Conservation (phyloP, 2,329 filamentous ascomycete species). For the Fusarium sp. region DNA sequence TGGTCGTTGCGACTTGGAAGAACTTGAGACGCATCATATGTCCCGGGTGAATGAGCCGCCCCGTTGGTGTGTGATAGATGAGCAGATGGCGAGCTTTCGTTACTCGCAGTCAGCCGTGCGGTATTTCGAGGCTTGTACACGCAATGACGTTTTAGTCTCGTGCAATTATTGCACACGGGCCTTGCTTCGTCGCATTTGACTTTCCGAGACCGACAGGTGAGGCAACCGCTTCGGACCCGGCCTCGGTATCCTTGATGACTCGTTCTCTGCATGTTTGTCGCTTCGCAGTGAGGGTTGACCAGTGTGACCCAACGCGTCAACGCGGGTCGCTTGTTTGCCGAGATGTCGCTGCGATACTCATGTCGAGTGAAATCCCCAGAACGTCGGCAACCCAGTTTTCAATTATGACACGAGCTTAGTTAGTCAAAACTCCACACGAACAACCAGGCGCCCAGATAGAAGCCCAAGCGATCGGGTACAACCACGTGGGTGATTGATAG, state of each 20-base stretch:
- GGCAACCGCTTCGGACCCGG: constrained; percentile 6
- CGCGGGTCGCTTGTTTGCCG: neutral
- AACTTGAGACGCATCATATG: fast-evolving
- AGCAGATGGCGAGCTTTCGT: neutral
- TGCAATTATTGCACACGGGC: neutral
- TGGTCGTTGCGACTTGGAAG: neutral
- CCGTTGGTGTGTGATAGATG: neutral
- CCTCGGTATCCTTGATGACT: neutral
- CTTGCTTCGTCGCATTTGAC: neutral
- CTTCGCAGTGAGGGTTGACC: neutral
- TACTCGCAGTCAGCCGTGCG: neutral
- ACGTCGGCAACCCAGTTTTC: neutral
- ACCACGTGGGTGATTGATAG: too few species aligned
- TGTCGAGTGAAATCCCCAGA: neutral
- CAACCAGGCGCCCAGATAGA: too few species aligned
- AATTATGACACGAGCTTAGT: too few species aligned
- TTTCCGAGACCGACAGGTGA: neutral
- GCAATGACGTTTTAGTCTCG: neutral
- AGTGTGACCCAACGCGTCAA: neutral
- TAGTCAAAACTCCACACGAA: too few species aligned
- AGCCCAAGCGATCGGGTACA: too few species aligned
- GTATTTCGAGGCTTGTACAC: neutral
- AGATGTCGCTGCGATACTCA: neutral
- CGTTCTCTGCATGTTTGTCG: neutral
- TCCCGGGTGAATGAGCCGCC: neutral